Evolutionary conservation across 371 early-diverging fungal species (phyloP).

Genomic region (Coemansia sp.): DNA sequence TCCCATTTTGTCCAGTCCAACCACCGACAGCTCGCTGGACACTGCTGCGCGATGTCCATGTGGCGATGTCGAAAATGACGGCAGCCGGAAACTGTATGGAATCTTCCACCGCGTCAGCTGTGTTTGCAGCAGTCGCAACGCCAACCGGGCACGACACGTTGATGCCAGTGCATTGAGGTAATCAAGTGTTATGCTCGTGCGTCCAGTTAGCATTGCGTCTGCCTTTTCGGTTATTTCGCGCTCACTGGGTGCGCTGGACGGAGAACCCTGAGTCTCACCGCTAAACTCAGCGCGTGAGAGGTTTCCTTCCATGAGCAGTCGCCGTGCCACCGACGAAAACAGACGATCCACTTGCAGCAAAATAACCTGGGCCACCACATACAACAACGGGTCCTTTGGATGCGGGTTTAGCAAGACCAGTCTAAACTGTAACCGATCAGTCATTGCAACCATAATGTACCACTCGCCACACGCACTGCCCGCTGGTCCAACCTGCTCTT

Average conservation of each 20-base stretch:
- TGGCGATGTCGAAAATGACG: constrained; percentile 48
- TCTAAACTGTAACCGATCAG: constrained; percentile 49
- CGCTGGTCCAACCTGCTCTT: constrained; percentile 25
- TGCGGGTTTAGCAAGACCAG: constrained; percentile 42
- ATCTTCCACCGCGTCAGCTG: constrained; percentile 48
- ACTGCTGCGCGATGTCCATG: constrained; percentile 48
- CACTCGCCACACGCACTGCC: constrained; percentile 30
- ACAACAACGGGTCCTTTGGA: constrained; percentile 26
- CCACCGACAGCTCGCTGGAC: constrained; percentile 49
- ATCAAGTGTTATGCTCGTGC: constrained; percentile 48
- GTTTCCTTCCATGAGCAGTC: constrained; percentile 22
- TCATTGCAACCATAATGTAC: constrained; percentile 51
- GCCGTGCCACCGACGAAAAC: constrained; percentile 47
- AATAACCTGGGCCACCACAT: constrained; percentile 37
- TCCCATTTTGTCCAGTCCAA: constrained; percentile 44
- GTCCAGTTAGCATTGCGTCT: constrained; percentile 48
- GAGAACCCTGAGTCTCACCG: not conserved
- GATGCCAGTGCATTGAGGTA: constrained; percentile 51
- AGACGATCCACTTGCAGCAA: constrained; percentile 49
- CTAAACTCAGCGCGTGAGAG: constrained; percentile 10
- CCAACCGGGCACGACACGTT: constrained; percentile 43
- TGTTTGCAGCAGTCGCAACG: constrained; percentile 44
- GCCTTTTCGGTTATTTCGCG: constrained; percentile 36
- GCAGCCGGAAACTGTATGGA: constrained; percentile 47
- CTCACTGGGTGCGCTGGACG: not conserved